phyloP scores from a whole-genome alignment of 1,284 basidiomycete genomes.

The Marasmius oreades region DNA sequence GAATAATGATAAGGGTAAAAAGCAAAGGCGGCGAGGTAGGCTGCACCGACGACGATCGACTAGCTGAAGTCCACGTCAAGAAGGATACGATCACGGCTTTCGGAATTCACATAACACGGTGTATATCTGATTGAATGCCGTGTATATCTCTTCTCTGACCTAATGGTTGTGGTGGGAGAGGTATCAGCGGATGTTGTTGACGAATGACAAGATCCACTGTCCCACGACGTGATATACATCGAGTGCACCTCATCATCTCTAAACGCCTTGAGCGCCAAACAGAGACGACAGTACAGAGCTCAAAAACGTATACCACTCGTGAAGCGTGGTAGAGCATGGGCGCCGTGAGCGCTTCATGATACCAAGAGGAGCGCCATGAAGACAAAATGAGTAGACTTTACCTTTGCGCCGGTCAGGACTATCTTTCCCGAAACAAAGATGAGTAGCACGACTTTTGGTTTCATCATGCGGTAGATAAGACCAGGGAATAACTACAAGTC shows the following conservation, averaged over 20 bases:
- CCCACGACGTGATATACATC: not conserved
- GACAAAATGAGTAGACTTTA: constrained; percentile 35
- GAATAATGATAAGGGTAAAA: not conserved
- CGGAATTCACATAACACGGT: constrained; percentile 90
- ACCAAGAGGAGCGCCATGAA: constrained; percentile 15
- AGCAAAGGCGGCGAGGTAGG: not conserved
- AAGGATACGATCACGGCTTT: constrained; percentile 55
- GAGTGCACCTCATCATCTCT: not conserved
- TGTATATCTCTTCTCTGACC: constrained; percentile 99
- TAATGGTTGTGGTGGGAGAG: constrained; percentile 36
- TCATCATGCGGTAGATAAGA: constrained; percentile 99
- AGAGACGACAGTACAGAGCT: not conserved
- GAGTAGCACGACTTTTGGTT: constrained; percentile 97
- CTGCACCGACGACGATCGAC: not conserved
- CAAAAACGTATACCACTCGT: constrained; percentile 10
- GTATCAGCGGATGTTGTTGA: constrained; percentile 40
- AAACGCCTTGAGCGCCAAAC: not conserved
- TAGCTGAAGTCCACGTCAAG: not conserved
- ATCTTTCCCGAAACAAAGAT: constrained; percentile 99
- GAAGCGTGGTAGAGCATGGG: constrained; percentile 14
- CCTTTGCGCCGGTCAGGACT: constrained; percentile 98
- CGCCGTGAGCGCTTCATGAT: constrained; percentile 10
- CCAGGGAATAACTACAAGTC: constrained; percentile 89
- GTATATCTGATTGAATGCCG: constrained; percentile 99
- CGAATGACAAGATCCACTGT: constrained; percentile 1